Evolutionary conservation across 192 early-diverging fungal genomes (phyloP), one percentile per base, ranked within the genome.

Genomic region (Coemansia sp.): DNA sequence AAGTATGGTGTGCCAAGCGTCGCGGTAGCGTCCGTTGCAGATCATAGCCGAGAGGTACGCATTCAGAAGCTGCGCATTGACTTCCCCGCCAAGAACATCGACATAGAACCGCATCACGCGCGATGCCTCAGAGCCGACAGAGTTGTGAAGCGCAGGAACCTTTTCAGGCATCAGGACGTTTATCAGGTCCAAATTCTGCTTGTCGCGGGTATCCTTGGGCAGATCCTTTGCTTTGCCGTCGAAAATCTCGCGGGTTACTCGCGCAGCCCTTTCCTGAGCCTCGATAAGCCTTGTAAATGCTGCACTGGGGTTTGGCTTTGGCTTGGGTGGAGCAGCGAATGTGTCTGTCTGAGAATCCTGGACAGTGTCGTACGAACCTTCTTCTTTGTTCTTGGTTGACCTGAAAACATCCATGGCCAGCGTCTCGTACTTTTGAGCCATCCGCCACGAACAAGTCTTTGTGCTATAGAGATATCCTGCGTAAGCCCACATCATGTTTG

Each of bases 401-500:
- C 63, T 72, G 22, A 66, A 67, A 12, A 77, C 78, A 32, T 85
- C 76, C 65, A 65, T 52, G 1, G 69, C 72, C 30, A 77, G 56
- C 7, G 40, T 63, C 36, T 74, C 81, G 55, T 69, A 68, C 31
- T 55, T 50, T 60, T 73, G 68, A 17, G 68, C 73, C 42, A 67
- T 61, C 20, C 60, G 66, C 73, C 76, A 76, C 56, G 74, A 73
- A 58, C 78, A 76, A 54, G 61, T 72, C 48, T 78, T 77, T 55
- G 73, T 64, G 7, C 56, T 64, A 25, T 62, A 48, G 29, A 82
- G 38, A 67, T 83, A 85, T 14, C 80, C 77, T 5, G 87, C 80
- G 58, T 90, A 88, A 40, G 84, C 86, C 86, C 85, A 90, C 66
- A 91, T 82, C 70, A 93, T 80, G 71, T 89, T 90, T 38, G 85